Evolutionary conservation across 306 rosid genomes (phyloP), one percentile per base, ranked within the genome.

Genomic region (Prunus mira): DNA sequence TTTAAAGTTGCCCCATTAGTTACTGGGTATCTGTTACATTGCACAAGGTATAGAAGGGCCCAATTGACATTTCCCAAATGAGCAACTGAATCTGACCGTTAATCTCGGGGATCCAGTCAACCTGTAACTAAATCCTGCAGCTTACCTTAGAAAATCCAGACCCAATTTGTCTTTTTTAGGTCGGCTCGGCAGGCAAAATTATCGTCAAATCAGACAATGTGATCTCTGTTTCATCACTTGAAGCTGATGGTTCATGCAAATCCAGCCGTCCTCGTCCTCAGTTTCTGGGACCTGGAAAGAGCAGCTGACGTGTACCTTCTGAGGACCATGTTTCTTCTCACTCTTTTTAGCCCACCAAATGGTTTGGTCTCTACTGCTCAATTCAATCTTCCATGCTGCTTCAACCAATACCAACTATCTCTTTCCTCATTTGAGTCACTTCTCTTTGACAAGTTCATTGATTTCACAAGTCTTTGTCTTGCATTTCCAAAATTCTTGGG

Each of bases 211-310:
- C 6, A 18, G 9, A 17, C 22, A 2, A 12, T 47, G 5, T 47
- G 62, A 20, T 20, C 11, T 17, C 3, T 11, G 64, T 71, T 30
- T 18, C 11, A 4, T 51, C 22, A 69, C 18, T 70, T 6, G 63
- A 51, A 18, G 24, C 20, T 34, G 12, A 41, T 41, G 56, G 43
- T 17, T 47, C 43, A 41, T 20, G 67, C 67, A 41, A 63, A 57
- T 72, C 76, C 20, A 58, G 67, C 76, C 56, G 76, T 72, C 76
- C 67, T n/a, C 54, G 76, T 72, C 67, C 67, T n/a, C 54, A 9
- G 1, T 41, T 41, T 17, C 11, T 43, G n/a, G 30, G 3, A 30
- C 41, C 22, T 41, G 56, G 24, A 41, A 72, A 57, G 4, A 12
- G 1, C 15, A 72, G 15, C 12, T n/a, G 57, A 74, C 78, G 50